Evolutionary conservation across 371 early-diverging fungal species (phyloP).

Genomic region (Mortierella sp.): DNA sequence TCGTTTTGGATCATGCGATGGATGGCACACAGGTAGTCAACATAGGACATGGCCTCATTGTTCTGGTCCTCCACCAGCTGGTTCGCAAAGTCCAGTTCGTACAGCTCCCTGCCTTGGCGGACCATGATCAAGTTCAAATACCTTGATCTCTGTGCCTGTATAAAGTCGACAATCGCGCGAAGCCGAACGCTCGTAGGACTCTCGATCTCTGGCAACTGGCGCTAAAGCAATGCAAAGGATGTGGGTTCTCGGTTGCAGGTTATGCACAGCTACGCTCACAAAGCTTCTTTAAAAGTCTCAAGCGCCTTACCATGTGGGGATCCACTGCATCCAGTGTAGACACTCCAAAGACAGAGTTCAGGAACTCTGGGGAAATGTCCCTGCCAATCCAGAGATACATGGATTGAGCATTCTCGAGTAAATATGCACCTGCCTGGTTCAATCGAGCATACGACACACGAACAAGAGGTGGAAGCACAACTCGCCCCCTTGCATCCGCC

Average conservation of each 20-base stretch:
- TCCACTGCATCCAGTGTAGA: slow-evolving; percentile 79
- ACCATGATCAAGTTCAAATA: slow-evolving; percentile 62
- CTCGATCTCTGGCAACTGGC: slow-evolving; percentile 68
- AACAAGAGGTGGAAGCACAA: slow-evolving; percentile 72
- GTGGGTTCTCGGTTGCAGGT: too few relatives aligned
- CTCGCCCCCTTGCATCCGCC: slow-evolving; percentile 50
- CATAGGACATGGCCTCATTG: slow-evolving; percentile 86
- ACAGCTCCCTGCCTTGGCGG: slow-evolving; percentile 69
- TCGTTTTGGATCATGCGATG: slow-evolving; percentile 89
- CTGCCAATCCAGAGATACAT: slow-evolving; percentile 92
- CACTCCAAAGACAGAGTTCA: slow-evolving; percentile 83
- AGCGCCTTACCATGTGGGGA: slow-evolving; percentile 64
- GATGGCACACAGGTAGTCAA: slow-evolving; percentile 89
- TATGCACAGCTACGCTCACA: too few relatives aligned
- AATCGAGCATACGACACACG: slow-evolving; percentile 84
- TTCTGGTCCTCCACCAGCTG: slow-evolving; percentile 85
- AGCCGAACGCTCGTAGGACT: slow-evolving; percentile 63
- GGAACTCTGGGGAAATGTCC: slow-evolving; percentile 64
- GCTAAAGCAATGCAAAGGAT: too few relatives aligned
- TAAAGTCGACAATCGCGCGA: slow-evolving; percentile 67
- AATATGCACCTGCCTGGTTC: slow-evolving; percentile 76
- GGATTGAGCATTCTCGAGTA: slow-evolving; percentile 85
- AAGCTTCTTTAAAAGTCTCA: background rate
- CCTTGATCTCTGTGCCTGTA: slow-evolving; percentile 66
- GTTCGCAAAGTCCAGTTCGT: slow-evolving; percentile 72